Evolutionary conservation across 169 alveolate species (phyloP).

Genomic region (Plasmodium sp.): DNA sequence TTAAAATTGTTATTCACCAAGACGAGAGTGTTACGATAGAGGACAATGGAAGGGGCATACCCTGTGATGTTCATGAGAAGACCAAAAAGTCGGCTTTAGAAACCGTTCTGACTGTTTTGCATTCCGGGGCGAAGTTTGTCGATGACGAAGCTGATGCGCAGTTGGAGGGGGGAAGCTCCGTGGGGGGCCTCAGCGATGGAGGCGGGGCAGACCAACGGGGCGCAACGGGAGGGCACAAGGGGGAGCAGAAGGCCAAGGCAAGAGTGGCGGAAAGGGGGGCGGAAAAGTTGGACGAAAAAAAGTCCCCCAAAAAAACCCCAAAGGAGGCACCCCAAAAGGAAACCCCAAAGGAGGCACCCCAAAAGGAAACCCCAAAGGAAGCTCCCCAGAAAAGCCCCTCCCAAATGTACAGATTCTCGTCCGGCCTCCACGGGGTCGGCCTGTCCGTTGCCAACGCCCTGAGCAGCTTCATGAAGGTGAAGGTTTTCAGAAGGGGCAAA

Average conservation of each 20-base stretch:
- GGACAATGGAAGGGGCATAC: slow-evolving; percentile 89
- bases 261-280: not conserved
- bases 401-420: slow-evolving; percentile 79
- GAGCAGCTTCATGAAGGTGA: slow-evolving; percentile 80
- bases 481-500: slow-evolving; percentile 78
- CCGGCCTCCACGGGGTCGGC: slow-evolving; percentile 92
- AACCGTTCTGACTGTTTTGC: slow-evolving; percentile 86
- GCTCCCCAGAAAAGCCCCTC: not conserved
- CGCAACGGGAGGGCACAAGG: not conserved
- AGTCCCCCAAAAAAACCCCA: slow-evolving; percentile 10
- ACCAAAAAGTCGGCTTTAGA: slow-evolving; percentile 84
- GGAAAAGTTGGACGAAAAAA: not conserved
- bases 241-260: not conserved
- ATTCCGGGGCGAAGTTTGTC: slow-evolving; percentile 89
- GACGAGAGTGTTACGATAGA: slow-evolving; percentile 81
- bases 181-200: not conserved
- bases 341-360: too few relatives aligned
- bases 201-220: not conserved
- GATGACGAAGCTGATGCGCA: slow-evolving; percentile 55
- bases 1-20: slow-evolving; percentile 77
- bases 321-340: slow-evolving; percentile 32
- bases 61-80: slow-evolving; percentile 83
- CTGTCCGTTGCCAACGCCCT: slow-evolving; percentile 88
- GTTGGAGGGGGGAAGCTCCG: not conserved
- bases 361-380: slow-evolving; percentile 50